Evolutionary conservation across 2,329 filamentous ascomycete species (phyloP).

Genomic region (Fusarium hostae): DNA sequence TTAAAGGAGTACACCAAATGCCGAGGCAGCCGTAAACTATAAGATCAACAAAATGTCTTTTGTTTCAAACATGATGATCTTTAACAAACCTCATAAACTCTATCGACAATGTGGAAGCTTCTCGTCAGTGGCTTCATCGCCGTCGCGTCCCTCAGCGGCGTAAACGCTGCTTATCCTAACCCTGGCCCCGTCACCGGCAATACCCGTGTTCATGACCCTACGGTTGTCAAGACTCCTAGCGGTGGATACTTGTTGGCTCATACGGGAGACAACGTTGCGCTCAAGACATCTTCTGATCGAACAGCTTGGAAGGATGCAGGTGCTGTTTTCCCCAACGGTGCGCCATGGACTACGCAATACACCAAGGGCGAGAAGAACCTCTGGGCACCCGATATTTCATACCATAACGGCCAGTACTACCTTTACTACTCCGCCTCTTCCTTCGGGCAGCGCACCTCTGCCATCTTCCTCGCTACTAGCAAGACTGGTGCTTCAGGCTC

Average conservation of each 20-base stretch:
- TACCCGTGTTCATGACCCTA: conserved; percentile 45
- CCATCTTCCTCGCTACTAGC: conserved; percentile 49
- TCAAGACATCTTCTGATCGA: conserved; percentile 49
- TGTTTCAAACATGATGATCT: conserved; percentile 1
- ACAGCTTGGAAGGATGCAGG: conserved; percentile 47
- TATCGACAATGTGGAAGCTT: conserved; percentile 29
- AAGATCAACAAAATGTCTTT: background rate
- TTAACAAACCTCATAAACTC: background rate
- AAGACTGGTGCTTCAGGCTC: conserved; percentile 45
- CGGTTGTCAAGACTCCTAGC: conserved; percentile 45
- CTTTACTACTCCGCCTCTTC: conserved; percentile 50
- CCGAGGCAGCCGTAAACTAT: background rate
- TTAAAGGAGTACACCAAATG: conserved; percentile 11
- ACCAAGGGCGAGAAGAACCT: conserved; percentile 47
- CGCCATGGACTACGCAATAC: conserved; percentile 47
- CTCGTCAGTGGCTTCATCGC: conserved; percentile 40
- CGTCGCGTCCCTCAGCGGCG: conserved; percentile 22
- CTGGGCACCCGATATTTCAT: conserved; percentile 66
- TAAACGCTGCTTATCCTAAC: conserved; percentile 9
- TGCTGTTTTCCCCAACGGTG: conserved; percentile 46
- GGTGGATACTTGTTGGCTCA: conserved; percentile 45
- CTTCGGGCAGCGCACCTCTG: conserved; percentile 44
- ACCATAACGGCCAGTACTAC: conserved; percentile 47
- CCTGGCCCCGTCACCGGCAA: conserved; percentile 44
- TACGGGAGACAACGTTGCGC: conserved; percentile 43